phyloP scores from a whole-genome alignment of 129 eudicot species.

The Saposhnikovia divaricata region DNA sequence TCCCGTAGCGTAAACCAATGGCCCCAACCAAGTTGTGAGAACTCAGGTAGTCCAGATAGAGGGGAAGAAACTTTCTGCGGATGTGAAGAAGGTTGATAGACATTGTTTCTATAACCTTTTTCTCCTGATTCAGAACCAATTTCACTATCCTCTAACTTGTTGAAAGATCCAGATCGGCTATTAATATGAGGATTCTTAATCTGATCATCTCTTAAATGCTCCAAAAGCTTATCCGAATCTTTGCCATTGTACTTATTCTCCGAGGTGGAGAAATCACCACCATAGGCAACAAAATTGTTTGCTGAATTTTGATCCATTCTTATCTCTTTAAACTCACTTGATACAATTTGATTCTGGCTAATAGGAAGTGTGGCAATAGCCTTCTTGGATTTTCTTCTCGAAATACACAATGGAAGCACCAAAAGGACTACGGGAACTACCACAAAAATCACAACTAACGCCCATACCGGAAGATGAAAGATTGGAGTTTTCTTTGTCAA shows the following conservation, averaged over 20 bases:
- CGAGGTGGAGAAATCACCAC: constrained; percentile 21
- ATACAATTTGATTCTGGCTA: constrained; percentile 48
- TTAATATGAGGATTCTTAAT: constrained; percentile 25
- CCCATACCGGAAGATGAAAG: constrained; percentile 77
- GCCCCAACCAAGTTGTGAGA: constrained; percentile 90
- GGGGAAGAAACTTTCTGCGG: constrained; percentile 52
- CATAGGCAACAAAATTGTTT: constrained; percentile 24
- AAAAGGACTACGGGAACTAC: constrained; percentile 43
- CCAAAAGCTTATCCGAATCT: constrained; percentile 55
- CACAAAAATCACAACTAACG: constrained; percentile 51
- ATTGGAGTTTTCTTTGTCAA: constrained; percentile 57
- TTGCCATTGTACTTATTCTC: constrained; percentile 54
- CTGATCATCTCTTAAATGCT: constrained; percentile 21
- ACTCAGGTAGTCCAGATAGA: constrained; percentile 66
- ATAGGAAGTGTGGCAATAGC: constrained; percentile 31
- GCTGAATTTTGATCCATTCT: constrained; percentile 64
- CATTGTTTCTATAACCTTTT: constrained; percentile 17
- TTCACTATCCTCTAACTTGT: constrained; percentile 42
- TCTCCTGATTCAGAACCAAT: constrained; percentile 40
- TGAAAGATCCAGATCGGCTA: constrained; percentile 60
- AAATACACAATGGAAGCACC: constrained; percentile 52
- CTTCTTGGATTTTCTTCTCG: constrained; percentile 53
- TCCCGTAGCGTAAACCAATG: constrained; percentile 88
- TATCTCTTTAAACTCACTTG: constrained; percentile 75
- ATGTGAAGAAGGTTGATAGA: constrained; percentile 26